A percentile compares a stretch with the other conserved stretches of the same genome.
phyloP scores from a whole-genome alignment of 441 rosid genomes.

The Francoa sonchifolia region DNA sequence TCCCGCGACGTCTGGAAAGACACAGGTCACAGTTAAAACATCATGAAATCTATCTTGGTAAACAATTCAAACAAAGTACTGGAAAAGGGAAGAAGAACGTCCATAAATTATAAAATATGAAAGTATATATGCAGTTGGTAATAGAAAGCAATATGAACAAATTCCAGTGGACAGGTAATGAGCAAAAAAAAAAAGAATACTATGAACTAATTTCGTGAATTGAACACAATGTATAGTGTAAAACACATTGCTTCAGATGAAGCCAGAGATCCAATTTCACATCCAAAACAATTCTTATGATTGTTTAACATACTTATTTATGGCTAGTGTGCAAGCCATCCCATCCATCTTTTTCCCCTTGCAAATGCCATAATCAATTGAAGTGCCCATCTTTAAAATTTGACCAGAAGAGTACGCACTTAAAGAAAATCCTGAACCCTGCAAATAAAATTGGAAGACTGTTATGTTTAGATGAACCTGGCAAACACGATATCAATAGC shows the following conservation, averaged over 20 bases:
- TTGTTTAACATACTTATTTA: constrained; percentile 67
- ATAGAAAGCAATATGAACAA: constrained; percentile 1
- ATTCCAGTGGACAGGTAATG: background rate
- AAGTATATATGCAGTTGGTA: background rate
- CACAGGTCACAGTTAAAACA: constrained; percentile 14
- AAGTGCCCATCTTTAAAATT: constrained; percentile 63
- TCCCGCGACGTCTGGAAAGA: constrained; percentile 58
- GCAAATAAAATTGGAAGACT: constrained; percentile 13
- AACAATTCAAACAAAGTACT: too few relatives aligned
- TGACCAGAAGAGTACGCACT: constrained; percentile 56
- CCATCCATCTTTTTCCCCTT: constrained; percentile 75
- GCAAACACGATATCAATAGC: background rate
- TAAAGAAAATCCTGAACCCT: constrained; percentile 73
- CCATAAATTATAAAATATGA: constrained; percentile 4
- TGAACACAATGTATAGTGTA: too few relatives aligned
- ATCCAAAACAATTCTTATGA: background rate
- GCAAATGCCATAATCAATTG: constrained; percentile 86
- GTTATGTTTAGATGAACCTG: background rate
- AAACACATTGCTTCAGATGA: too few relatives aligned
- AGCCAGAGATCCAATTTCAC: constrained; percentile 1
- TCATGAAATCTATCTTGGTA: background rate
- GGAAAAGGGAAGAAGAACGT: too few relatives aligned
- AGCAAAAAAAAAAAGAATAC: background rate
- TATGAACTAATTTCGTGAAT: background rate
- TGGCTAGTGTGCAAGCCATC: constrained; percentile 45